Percentiles rank a stretch among this genome's conserved stretches.
Evolutionary conservation across 225 moss, liverwort and hornwort species (phyloP).

Genomic region (Physcomitrium patens): DNA sequence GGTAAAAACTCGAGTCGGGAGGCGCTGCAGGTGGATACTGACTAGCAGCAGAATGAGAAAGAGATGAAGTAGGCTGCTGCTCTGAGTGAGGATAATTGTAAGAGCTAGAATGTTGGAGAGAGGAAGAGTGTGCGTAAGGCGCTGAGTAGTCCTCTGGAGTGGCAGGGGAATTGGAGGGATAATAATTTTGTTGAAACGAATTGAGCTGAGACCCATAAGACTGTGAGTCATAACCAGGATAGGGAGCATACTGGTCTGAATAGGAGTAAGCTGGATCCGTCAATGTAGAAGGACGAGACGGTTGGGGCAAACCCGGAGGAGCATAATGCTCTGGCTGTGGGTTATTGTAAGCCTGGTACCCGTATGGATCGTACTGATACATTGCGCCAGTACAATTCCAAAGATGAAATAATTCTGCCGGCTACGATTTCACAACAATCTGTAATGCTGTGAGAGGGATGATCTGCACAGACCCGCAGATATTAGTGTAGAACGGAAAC

Average conservation of each 20-base stretch:
- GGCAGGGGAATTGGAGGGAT: slow-evolving; percentile 29
- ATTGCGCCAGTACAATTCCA: slow-evolving; percentile 22
- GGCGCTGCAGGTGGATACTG: slow-evolving; percentile 41
- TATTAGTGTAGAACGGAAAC: slow-evolving; percentile 2
- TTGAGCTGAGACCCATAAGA: slow-evolving; percentile 37
- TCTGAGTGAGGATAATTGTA: slow-evolving; percentile 41
- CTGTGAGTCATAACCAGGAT: slow-evolving; percentile 20
- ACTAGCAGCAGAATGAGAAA: slow-evolving; percentile 29
- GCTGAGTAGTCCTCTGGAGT: slow-evolving; percentile 15
- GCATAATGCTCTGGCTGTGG: slow-evolving; percentile 58
- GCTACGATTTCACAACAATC: neutral
- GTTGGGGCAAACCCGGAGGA: slow-evolving; percentile 47
- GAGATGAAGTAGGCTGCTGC: slow-evolving; percentile 23
- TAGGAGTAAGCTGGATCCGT: slow-evolving; percentile 22
- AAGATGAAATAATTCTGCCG: neutral
- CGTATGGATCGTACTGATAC: slow-evolving; percentile 49
- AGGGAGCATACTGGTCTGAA: slow-evolving; percentile 27
- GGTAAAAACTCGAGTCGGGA: slow-evolving; percentile 26
- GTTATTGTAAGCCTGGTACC: slow-evolving; percentile 47
- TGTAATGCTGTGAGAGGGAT: neutral
- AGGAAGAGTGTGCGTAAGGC: slow-evolving; percentile 22
- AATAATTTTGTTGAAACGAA: slow-evolving; percentile 27
- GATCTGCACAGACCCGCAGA: slow-evolving; percentile 14
- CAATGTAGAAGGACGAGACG: slow-evolving; percentile 34
- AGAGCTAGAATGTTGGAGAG: slow-evolving; percentile 31